Base-by-base conservation (phyloP, 148 eudicot species). In the Cornus kousa region DNA sequence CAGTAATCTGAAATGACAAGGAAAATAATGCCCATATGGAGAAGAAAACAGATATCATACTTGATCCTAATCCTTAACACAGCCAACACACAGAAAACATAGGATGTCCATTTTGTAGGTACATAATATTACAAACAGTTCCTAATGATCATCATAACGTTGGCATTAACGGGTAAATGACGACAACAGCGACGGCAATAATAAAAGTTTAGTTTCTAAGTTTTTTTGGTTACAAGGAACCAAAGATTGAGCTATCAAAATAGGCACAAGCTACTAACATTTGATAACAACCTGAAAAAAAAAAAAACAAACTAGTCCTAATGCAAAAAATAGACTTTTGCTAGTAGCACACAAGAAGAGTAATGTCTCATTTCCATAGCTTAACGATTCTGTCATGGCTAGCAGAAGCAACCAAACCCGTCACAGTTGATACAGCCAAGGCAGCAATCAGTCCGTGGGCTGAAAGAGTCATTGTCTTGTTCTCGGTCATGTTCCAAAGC, bases 401-500 rank as follows among this genome's bases (percentile, higher is more conserved):
- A 24, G 91, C 90, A 20, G 93, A 89, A 70, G 90, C 95, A 48
- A 91, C 81, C 80, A 84, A 67, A 33, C 92, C 93, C 16, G 85
- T 78, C 68, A 35, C 75, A 28, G 71, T 48, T 4, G 93, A 91
- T 67, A 78, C 90, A 35, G 89, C 90, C 84, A 91, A 72, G 35
- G 86, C 82, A 32, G 86, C 74, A 64, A 87, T 80, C 31, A 87
- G 91, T 70, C 92, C 90, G 23, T 85, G 89, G 8, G 87, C 90
- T 24, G 71, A 65, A 75, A 85, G 40, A 22, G 84, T 85, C 93
- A 91, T 87, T 65, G 88, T 82, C 80, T 88, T 88, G 84, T 90
- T 89, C 85, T 91, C 95, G n/a, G 80, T 80, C 88, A 88, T 88
- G 85, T 91, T 81, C 95, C 96, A 91, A 2, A 91, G 81, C 80